phyloP scores from a whole-genome alignment of 1,284 basidiomycete genomes.

The Irpex sp. region DNA sequence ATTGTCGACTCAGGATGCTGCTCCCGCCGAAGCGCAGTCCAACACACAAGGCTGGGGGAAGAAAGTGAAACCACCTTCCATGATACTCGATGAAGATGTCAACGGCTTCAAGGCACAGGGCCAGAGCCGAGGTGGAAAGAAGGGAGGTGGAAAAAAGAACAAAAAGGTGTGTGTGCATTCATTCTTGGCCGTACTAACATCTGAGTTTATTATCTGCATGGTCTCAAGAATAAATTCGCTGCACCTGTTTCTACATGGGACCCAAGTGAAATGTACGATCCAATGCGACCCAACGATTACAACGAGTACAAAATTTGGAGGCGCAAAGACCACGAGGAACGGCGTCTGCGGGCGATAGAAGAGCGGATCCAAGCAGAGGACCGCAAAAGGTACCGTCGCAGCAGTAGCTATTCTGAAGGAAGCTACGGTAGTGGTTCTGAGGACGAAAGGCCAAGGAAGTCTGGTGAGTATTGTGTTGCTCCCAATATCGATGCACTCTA shows the following conservation, averaged over 20 bases:
- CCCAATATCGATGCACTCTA: slow-evolving; percentile 35
- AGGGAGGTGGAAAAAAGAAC: slow-evolving; percentile 46
- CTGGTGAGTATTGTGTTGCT: slow-evolving; percentile 41
- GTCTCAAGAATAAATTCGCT: slow-evolving; percentile 69
- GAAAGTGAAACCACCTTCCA: slow-evolving; percentile 85
- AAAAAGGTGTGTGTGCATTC: slow-evolving; percentile 51
- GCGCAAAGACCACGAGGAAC: slow-evolving; percentile 67
- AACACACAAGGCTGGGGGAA: slow-evolving; percentile 66
- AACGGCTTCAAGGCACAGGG: slow-evolving; percentile 66
- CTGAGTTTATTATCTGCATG: not conserved
- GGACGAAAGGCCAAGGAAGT: slow-evolving; percentile 67
- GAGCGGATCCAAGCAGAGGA: slow-evolving; percentile 56
- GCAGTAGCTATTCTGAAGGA: slow-evolving; percentile 58
- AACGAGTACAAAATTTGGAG: slow-evolving; percentile 80
- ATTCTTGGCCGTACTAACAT: not conserved
- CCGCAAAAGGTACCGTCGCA: slow-evolving; percentile 52
- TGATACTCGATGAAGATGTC: slow-evolving; percentile 82
- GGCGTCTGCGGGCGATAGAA: slow-evolving; percentile 51
- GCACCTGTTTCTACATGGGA: slow-evolving; percentile 62
- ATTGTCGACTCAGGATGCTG: slow-evolving; percentile 28
- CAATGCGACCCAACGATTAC: slow-evolving; percentile 81
- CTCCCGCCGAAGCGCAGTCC: slow-evolving; percentile 19
- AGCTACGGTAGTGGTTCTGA: slow-evolving; percentile 62
- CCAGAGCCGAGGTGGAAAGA: slow-evolving; percentile 39
- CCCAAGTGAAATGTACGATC: slow-evolving; percentile 75